phyloP scores from a whole-genome alignment of 768 basidiomycete species.

The Hygrocybe punicea region DNA sequence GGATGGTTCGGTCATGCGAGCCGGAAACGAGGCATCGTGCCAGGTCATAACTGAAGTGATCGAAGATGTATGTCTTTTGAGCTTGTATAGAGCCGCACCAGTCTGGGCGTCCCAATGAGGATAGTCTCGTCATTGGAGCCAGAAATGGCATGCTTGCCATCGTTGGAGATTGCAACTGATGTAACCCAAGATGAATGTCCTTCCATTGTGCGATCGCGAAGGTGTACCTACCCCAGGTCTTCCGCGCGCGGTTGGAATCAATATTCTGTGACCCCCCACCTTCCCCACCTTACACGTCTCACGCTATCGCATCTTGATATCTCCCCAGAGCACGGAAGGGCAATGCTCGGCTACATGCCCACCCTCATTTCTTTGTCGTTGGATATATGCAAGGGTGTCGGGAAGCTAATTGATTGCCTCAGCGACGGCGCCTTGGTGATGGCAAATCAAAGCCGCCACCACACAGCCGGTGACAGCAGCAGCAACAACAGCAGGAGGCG shows the following conservation, averaged over 20 bases:
- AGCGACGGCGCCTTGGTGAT: slow-evolving; percentile 23
- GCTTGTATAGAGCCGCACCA: no score
- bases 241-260: slow-evolving; percentile 48
- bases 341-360: slow-evolving; percentile 53
- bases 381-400: slow-evolving; percentile 44
- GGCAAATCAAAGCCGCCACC: no score
- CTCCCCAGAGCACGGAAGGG: slow-evolving; percentile 35
- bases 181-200: no score
- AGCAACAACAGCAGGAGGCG: slow-evolving; percentile 11
- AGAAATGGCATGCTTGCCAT: no score
- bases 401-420: slow-evolving; percentile 40
- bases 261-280: slow-evolving; percentile 57
- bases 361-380: slow-evolving; percentile 46
- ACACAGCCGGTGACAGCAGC: slow-evolving; percentile 1
- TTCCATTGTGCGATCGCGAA: no score
- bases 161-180: no score
- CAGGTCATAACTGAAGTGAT: no score
- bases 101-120: no score
- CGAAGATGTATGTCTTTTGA: no score
- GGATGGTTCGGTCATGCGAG: no score
- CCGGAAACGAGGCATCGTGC: no score
- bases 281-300: slow-evolving; percentile 48
- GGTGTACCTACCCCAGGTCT: slow-evolving; percentile 13
- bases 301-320: slow-evolving; percentile 48
- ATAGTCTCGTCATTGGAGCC: no score